These are phyloP conservation scores for Xylariaceae sp. DNA, from an alignment of 2,329 filamentous ascomycete genomes.

Conservation along the genomic window DNA sequence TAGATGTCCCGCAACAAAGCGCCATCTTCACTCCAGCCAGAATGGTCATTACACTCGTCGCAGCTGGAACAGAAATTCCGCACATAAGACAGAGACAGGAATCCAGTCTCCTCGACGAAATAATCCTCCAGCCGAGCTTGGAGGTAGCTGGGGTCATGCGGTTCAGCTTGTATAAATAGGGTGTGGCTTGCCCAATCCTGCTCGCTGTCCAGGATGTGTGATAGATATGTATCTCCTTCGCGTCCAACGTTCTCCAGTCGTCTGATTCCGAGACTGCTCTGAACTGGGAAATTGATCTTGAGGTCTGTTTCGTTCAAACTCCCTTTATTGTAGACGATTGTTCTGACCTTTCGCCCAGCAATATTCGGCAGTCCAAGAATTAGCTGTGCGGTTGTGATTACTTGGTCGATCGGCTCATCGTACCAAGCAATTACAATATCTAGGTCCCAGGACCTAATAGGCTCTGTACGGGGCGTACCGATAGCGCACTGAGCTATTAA, in stretches of 20 bases:
- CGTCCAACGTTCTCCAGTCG: slow-evolving; percentile 21
- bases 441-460: slow-evolving; percentile 17
- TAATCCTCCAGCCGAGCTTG: slow-evolving; percentile 21
- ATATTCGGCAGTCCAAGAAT: slow-evolving; percentile 17
- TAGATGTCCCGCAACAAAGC: slow-evolving; percentile 17
- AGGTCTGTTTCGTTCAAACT: slow-evolving; percentile 19
- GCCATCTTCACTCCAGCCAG: slow-evolving; percentile 18
- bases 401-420: slow-evolving; percentile 21
- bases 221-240: slow-evolving; percentile 22
- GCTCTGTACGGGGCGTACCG: slow-evolving; percentile 6
- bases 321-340: slow-evolving; percentile 24
- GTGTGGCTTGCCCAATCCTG: slow-evolving; percentile 23
- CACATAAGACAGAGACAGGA: slow-evolving; percentile 19
- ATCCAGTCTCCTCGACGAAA: slow-evolving; percentile 18
- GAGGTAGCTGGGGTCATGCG: slow-evolving; percentile 19
- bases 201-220: slow-evolving; percentile 16
- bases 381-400: slow-evolving; percentile 16
- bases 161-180: slow-evolving; percentile 22
- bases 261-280: slow-evolving; percentile 17
- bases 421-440: slow-evolving; percentile 24
- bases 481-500: slow-evolving; percentile 13
- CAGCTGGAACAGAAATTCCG: slow-evolving; percentile 22
- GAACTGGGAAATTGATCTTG: slow-evolving; percentile 8
- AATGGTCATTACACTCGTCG: slow-evolving; percentile 21
- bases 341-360: slow-evolving; percentile 16